phyloP scores from a whole-genome alignment of 1,284 basidiomycete species.

The Pyrrhoderma noxium region DNA sequence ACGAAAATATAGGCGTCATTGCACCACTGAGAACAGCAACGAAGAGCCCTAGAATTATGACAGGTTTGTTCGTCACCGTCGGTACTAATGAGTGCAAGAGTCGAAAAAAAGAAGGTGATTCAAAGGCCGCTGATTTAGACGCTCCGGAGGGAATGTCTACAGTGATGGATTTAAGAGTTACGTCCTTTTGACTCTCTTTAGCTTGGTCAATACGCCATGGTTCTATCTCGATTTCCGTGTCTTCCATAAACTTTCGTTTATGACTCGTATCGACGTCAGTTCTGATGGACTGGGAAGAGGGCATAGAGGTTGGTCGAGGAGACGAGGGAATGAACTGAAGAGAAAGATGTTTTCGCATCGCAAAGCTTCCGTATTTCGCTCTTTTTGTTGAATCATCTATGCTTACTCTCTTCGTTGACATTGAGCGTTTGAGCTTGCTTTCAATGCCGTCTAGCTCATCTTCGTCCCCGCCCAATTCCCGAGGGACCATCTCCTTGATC shows the following conservation, averaged over 20 bases:
- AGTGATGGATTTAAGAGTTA: conserved; percentile 27
- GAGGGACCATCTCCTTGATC: not conserved
- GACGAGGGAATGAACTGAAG: conserved; percentile 58
- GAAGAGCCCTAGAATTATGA: conserved; percentile 63
- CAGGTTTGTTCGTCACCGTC: conserved; percentile 66
- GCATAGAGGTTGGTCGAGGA: not conserved
- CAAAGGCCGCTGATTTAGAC: not conserved
- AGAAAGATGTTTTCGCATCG: conserved; percentile 37
- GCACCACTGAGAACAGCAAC: conserved; percentile 66
- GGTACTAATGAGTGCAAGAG: conserved; percentile 61
- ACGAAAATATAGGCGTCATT: conserved; percentile 89
- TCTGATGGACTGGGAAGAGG: not conserved
- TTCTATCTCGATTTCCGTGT: conserved; percentile 34
- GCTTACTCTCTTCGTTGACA: conserved; percentile 21
- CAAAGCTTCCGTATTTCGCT: no score
- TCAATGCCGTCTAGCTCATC: conserved; percentile 23
- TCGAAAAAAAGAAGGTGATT: conserved; percentile 33
- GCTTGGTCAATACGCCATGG: conserved; percentile 29
- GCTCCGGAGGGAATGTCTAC: conserved; percentile 15
- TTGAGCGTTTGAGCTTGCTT: conserved; percentile 2
- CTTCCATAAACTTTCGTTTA: conserved; percentile 28
- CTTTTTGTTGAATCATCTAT: conserved; percentile 1
- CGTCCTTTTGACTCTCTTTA: conserved; percentile 19
- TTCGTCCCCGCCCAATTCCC: not conserved
- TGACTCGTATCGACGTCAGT: not conserved